These are phyloP conservation scores for Marvania coccoides DNA, from an alignment of 139 green algal species.

Conservation along the genomic window DNA sequence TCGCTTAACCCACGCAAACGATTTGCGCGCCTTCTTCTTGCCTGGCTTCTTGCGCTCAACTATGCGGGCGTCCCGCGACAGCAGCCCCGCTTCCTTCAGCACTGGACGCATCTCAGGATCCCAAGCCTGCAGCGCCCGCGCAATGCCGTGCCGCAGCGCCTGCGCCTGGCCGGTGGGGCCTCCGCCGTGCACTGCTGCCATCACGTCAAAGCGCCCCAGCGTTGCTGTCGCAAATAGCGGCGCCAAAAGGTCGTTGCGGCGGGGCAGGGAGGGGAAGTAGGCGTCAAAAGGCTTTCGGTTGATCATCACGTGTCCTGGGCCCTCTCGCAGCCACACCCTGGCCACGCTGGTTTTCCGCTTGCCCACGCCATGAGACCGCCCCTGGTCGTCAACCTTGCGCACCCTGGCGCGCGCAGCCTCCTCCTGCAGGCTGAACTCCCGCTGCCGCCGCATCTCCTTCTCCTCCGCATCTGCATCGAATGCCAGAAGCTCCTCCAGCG, in stretches of 20 bases:
- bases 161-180: conserved; percentile 59
- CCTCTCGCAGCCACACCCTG: conserved; percentile 42
- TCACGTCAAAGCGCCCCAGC: conserved; percentile 59
- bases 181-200: conserved; percentile 44
- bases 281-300: conserved; percentile 59
- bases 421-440: conserved; percentile 15
- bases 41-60: conserved; percentile 97
- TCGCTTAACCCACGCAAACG: conserved; percentile 36
- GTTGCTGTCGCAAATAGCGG: conserved; percentile 73
- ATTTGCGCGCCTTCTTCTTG: conserved; percentile 32
- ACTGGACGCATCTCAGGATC: conserved; percentile 46
- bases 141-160: conserved; percentile 76
- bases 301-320: conserved; percentile 50
- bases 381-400: conserved; percentile 39
- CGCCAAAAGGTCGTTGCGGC: conserved; percentile 55
- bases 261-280: conserved; percentile 62
- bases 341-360: conserved; percentile 62
- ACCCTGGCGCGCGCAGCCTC: conserved; percentile 17
- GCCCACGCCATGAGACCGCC: conserved; percentile 40
- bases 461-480: conserved; percentile 16
- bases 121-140: conserved; percentile 65
- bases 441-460: conserved; percentile 7
- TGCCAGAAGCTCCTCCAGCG: conserved; percentile 12
- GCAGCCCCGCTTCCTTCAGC: conserved; percentile 48
- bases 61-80: conserved; percentile 73